phyloP scores from a whole-genome alignment of 495 filamentous ascomycete genomes.

The Penicillium antarcticum region DNA sequence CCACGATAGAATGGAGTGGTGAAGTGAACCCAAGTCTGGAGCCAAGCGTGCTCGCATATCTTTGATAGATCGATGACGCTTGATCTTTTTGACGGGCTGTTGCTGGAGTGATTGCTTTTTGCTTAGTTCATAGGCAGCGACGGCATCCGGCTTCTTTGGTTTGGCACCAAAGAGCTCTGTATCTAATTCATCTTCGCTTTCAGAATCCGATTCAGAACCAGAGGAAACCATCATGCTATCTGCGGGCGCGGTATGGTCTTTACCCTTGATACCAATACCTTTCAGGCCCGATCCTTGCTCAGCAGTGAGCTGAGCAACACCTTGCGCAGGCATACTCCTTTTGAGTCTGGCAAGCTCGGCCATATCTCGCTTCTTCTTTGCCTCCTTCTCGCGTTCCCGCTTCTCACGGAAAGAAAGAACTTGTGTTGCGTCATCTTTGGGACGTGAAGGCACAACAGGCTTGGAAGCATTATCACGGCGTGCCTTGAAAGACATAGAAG shows the following conservation, averaged over 20 bases:
- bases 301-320: slow-evolving; percentile 53
- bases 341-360: slow-evolving; percentile 64
- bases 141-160: slow-evolving; percentile 41
- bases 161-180: slow-evolving; percentile 57
- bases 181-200: slow-evolving; percentile 65
- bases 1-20: slow-evolving; percentile 85
- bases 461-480: slow-evolving; percentile 24
- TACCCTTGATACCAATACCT: slow-evolving; percentile 74
- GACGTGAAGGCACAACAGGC: slow-evolving; percentile 26
- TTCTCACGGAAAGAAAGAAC: slow-evolving; percentile 60
- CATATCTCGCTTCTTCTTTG: slow-evolving; percentile 67
- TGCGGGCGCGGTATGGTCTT: slow-evolving; percentile 67
- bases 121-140: slow-evolving; percentile 53
- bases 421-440: slow-evolving; percentile 31
- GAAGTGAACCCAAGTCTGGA: slow-evolving; percentile 81
- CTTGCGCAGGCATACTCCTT: slow-evolving; percentile 47
- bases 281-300: slow-evolving; percentile 77
- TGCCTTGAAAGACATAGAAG: slow-evolving; percentile 2
- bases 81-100: slow-evolving; percentile 76
- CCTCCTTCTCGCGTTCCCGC: slow-evolving; percentile 68
- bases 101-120: slow-evolving; percentile 49
- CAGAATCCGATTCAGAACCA: slow-evolving; percentile 69
- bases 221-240: slow-evolving; percentile 85
- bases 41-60: slow-evolving; percentile 92
- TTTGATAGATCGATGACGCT: slow-evolving; percentile 71